Base-by-base conservation (phyloP, 768 basidiomycete genomes). In the Pleurotus tuoliensis region DNA sequence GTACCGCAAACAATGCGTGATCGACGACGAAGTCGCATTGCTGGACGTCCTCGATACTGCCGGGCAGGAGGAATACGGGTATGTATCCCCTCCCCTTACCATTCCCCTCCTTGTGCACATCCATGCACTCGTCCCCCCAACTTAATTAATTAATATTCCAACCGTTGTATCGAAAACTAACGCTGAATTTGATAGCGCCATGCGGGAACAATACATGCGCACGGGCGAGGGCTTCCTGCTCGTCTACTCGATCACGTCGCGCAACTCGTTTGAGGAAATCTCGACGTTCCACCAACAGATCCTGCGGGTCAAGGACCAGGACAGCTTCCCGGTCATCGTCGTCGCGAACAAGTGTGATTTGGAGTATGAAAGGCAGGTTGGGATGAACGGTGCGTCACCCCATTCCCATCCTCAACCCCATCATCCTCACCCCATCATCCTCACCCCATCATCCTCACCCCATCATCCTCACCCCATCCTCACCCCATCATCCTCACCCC, bases 171-270 rank as follows among this genome's bases (percentile, higher is more conserved):
- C n/a, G n/a, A n/a, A n/a, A n/a, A n/a, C n/a, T 62, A 40, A 58
- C 49, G 4, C 25, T 18, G 34, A 13, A 39, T 60, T 12, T 16
- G 58, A 50, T 67, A 95, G 93, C 57, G 96, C 96, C 20, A 98
- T 98, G 96, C 88, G 96, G 47, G 96, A 98, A 68, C 96, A 98
- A 67, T 98, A 98, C 76, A 98, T 98, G 94, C 86, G 94, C 52
- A 94, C 94, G 24, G 96, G 96, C 59, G 95, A 98, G 72, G 96
- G 95, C 9, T 98, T 98, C 80, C 82, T 98, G 43, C 86, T 98
- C 60, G 94, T 98, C 57, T 98, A 98, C 73, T 94, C 93, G 51
- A 98, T 97, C 74, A 97, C 96, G n/a, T 94, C 94, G 27, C 87
- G 95, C 62, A 90, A 92, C 71, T 96, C 95, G 46, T 98, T 98